Conservation (phyloP, 805 yeast genomes). For the Cyberlindnera maritima region DNA sequence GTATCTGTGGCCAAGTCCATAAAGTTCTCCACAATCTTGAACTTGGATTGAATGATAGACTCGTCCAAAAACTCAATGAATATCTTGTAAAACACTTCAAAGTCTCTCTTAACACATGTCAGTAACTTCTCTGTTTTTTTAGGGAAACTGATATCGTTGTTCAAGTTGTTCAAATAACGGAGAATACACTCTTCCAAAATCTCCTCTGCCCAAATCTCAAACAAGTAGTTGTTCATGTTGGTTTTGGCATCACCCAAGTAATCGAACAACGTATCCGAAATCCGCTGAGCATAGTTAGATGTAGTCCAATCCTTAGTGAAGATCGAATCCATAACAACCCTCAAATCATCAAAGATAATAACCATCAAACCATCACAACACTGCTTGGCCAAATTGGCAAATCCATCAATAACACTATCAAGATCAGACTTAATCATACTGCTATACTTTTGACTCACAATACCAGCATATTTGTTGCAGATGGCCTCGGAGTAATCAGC, state of each 20-base stretch:
- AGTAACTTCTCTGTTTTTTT: slow-evolving; percentile 40
- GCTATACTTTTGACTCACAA: slow-evolving; percentile 62
- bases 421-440: slow-evolving; percentile 56
- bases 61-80: slow-evolving; percentile 45
- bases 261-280: slow-evolving; percentile 72
- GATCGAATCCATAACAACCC: slow-evolving; percentile 55
- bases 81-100: slow-evolving; percentile 49
- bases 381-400: slow-evolving; percentile 67
- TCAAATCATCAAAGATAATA: slow-evolving; percentile 71
- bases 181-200: slow-evolving; percentile 50
- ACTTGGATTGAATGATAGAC: slow-evolving; percentile 44
- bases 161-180: slow-evolving; percentile 47
- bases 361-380: slow-evolving; percentile 54
- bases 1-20: slow-evolving; percentile 52
- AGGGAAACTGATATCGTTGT: slow-evolving; percentile 40
- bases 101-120: slow-evolving; percentile 59
- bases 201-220: slow-evolving; percentile 51
- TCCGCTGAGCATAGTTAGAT: slow-evolving; percentile 55
- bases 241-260: slow-evolving; percentile 63
- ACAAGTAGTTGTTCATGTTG: slow-evolving; percentile 50
- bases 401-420: slow-evolving; percentile 71
- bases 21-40: slow-evolving; percentile 59
- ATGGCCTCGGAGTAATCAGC: slow-evolving; percentile 71
- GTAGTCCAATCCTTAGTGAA: slow-evolving; percentile 67
- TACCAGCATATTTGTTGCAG: slow-evolving; percentile 58